Evolutionary conservation across 305 asterid species (phyloP), one percentile per base, ranked within the genome.

Genomic region (Ajuga reptans): DNA sequence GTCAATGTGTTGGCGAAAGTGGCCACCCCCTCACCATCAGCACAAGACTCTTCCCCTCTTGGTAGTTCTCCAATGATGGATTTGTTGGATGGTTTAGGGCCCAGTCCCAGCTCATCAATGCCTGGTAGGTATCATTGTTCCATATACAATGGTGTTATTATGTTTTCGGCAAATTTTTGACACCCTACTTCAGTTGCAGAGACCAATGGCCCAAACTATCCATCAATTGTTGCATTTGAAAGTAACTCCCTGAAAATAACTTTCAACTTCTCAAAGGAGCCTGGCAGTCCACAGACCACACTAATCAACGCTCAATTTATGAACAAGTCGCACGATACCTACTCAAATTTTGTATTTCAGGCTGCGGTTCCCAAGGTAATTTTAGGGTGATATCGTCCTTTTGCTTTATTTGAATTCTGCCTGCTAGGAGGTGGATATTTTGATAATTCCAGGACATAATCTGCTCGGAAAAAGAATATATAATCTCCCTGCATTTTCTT

Each of bases 281-380:
- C 93, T 43, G 89, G 83, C 75, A 83, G 75, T 69, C 95, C 87
- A 14, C 93, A 87, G 76, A 82, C 86, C 46, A 91, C 93, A 33
- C 36, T 84, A 33, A 82, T 94, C 46, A 89, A 91, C 84, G 96
- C 96, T 73, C 86, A 75, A 47, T 89, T 89, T 75, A 47, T 53
- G 9, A 94, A 94, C 81, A 91, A 86, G 82, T 85, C 96, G 2
- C 69, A 86, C 52, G 70, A 84, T 76, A 62, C 71, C 1, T 88
- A 77, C 79, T 80, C 88, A n/a, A 84, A 85, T 79, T 94, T 94
- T 59, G 66, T 91, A 60, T 94, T 94, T 81, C 98, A 86, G 80
- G 96, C 98, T 57, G 98, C 99, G 0, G 99, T 94, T 39, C 99
- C 99, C 61, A 94, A 91, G 99, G 99, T 91, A 89, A 77, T 67